Conservation (phyloP, 2,329 filamentous ascomycete genomes). For the Diaporthe sp. region DNA sequence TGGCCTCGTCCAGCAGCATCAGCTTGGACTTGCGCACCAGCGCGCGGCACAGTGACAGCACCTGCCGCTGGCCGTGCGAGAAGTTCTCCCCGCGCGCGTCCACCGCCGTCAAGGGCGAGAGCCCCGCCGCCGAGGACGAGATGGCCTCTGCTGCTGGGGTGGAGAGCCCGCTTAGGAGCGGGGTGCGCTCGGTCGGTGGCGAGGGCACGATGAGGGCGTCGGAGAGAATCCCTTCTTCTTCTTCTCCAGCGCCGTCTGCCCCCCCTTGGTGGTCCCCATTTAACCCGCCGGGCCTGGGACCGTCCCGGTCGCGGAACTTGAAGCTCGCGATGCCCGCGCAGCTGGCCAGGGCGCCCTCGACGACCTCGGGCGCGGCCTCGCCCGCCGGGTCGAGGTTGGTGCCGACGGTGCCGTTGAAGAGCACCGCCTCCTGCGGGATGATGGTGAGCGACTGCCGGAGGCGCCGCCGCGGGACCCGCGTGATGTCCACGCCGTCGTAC, state of each 20-base stretch:
- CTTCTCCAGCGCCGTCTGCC: slow-evolving; percentile 33
- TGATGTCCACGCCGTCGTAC: slow-evolving; percentile 55
- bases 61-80: slow-evolving; percentile 70
- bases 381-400: slow-evolving; percentile 76
- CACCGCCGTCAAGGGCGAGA: slow-evolving; percentile 62
- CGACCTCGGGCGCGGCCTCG: slow-evolving; percentile 64
- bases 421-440: slow-evolving; percentile 57
- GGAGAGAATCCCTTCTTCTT: background rate
- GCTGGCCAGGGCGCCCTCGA: slow-evolving; percentile 72
- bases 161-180: slow-evolving; percentile 36
- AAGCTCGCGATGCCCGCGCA: slow-evolving; percentile 73
- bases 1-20: slow-evolving; percentile 71
- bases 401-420: slow-evolving; percentile 55
- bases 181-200: slow-evolving; percentile 40
- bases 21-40: slow-evolving; percentile 68
- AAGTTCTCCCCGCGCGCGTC: slow-evolving; percentile 69
- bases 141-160: slow-evolving; percentile 43
- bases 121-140: slow-evolving; percentile 43
- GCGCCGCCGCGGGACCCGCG: slow-evolving; percentile 49
- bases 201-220: background rate
- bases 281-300: slow-evolving; percentile 53
- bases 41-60: slow-evolving; percentile 70
- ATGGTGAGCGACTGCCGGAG: slow-evolving; percentile 55
- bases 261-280: slow-evolving; percentile 43
- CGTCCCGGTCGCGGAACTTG: slow-evolving; percentile 53